Evolutionary conservation across 2,329 filamentous ascomycete species (phyloP), one percentile per base, ranked within the genome.

Genomic region (Passalora sequoiae): DNA sequence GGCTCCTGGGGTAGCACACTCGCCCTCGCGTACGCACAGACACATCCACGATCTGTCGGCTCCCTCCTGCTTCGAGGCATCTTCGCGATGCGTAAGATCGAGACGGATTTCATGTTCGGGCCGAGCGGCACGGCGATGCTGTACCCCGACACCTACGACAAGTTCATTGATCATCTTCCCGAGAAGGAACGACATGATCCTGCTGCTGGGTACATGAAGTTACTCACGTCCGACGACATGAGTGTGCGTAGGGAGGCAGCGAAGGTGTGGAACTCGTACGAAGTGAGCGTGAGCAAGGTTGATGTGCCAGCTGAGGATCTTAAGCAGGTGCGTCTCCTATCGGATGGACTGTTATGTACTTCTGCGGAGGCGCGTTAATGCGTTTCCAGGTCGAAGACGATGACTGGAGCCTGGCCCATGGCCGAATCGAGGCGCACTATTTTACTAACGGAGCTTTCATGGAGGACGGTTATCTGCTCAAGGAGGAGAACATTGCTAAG

Each of bases 1-100:
- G 40, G 40, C 15, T 47, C 43, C 2, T 52, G 49, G 49, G 49
- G 46, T 4, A 48, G 41, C n/a, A 48, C 47, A 6, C 50, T 53
- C 21, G 41, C 38, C 16, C 50, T 53, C 5, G 20, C 33, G 5
- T 53, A 53, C 28, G 44, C 50, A 8, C 27, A 50, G 20, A 42
- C 50, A 4, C 40, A 48, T 19, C 47, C 47, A 3, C 38, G 31
- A 10, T 24, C 16, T 6, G 40, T 47, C 1, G 41, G 44, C 15
- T 45, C 47, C 9, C 41, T 53, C 8, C 38, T 50, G 3, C 41
- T 53, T 17, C 38, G 47, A 3, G 50, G 50, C 16, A 44, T 50
- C 37, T 53, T 48, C 28, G 35, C 35, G 13, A 37, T 42, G 5
- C 38, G 44, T 17, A 39, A 47, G 19, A 8, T 35, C 4, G 49